These are phyloP conservation scores for Cyberlindnera amylophila DNA, from an alignment of 805 yeast genomes.

Conservation along the genomic window DNA sequence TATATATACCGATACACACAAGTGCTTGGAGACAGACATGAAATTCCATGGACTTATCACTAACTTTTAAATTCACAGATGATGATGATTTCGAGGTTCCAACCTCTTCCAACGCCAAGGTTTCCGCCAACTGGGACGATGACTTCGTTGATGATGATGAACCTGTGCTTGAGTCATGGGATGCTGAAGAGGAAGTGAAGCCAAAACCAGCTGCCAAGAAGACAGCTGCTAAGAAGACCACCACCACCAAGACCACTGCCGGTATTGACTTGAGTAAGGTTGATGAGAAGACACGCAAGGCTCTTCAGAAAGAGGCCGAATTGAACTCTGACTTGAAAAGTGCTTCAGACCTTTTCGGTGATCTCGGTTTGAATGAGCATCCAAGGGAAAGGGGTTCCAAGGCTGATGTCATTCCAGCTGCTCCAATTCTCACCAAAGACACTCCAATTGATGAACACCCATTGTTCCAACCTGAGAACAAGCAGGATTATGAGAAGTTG, in stretches of 20 bases:
- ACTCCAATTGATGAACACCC: conserved; percentile 74
- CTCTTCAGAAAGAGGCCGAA: conserved; percentile 76
- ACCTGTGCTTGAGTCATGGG: conserved; percentile 87
- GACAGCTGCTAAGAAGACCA: conserved; percentile 20
- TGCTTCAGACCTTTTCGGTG: conserved; percentile 90
- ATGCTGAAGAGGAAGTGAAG: conserved; percentile 64
- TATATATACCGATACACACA: too few relatives aligned
- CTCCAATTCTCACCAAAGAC: conserved; percentile 42
- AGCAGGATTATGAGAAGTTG: conserved; percentile 74
- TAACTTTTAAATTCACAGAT: conserved; percentile 40
- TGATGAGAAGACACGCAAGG: conserved; percentile 71
- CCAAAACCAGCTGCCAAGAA: conserved; percentile 27
- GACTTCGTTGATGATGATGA: conserved; percentile 68
- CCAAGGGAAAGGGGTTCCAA: conserved; percentile 39
- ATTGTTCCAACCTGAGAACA: conserved; percentile 77
- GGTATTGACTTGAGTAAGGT: conserved; percentile 57
- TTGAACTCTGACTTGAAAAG: conserved; percentile 81
- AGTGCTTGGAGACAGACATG: neutral
- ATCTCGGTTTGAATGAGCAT: conserved; percentile 50
- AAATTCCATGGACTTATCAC: neutral
- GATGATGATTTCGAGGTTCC: conserved; percentile 88
- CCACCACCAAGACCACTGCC: conserved; percentile 33
- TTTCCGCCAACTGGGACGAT: conserved; percentile 78
- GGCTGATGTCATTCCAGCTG: conserved; percentile 30
- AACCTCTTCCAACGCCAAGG: conserved; percentile 44